Conservation (phyloP, 345 rosid genomes). For the Eucalyptus sp. region DNA sequence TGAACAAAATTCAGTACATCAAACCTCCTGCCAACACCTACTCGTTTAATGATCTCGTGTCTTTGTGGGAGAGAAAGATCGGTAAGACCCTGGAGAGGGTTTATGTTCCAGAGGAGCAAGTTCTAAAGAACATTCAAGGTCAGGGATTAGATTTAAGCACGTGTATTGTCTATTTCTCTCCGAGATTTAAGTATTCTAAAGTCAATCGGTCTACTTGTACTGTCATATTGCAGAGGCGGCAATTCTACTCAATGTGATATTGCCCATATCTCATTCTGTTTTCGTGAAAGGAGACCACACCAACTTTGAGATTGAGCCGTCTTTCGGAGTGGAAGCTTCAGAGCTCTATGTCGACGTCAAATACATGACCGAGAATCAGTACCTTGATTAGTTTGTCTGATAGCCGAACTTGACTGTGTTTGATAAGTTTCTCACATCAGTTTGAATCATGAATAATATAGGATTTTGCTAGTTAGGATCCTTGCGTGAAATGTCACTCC, state of each 20-base stretch:
- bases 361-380: not conserved
- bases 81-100: no score
- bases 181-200: no score
- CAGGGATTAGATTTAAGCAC: no score
- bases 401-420: not conserved
- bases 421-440: not conserved
- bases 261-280: not conserved
- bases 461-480: not conserved
- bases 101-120: no score
- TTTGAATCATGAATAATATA: not conserved
- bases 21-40: no score
- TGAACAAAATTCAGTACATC: no score
- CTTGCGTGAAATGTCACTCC: not conserved
- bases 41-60: no score
- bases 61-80: no score
- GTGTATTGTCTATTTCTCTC: not conserved
- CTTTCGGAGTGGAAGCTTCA: not conserved
- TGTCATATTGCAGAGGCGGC: not conserved
- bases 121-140: no score
- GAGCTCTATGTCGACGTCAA: not conserved
- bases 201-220: not conserved
- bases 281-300: not conserved
- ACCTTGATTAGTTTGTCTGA: not conserved
- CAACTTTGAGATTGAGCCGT: not conserved
- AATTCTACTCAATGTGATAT: not conserved